Evolutionary conservation across 345 rosid genomes (phyloP).

Genomic region (Draba incana): DNA sequence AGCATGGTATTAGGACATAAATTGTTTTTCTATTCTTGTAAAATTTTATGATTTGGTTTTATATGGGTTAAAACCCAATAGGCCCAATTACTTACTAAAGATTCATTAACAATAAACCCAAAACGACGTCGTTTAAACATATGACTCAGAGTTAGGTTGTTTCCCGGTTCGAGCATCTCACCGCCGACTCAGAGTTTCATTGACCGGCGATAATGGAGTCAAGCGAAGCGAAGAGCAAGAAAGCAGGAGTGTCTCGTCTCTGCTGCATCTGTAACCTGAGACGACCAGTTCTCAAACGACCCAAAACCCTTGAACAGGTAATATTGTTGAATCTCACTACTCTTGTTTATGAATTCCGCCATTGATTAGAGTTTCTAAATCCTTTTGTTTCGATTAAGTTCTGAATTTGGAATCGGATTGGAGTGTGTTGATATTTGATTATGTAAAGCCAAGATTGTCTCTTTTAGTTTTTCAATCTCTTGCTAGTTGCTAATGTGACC

Average conservation of each 20-base stretch:
- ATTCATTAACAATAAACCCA: background rate
- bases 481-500: background rate
- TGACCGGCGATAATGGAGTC: constrained; percentile 41
- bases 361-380: background rate
- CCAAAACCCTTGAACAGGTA: constrained; percentile 88
- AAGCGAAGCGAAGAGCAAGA: constrained; percentile 44
- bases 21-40: no score
- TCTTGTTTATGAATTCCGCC: background rate
- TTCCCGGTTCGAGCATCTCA: background rate
- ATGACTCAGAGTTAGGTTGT: constrained; percentile 1
- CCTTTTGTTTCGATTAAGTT: background rate
- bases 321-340: background rate
- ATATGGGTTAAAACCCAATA: constrained; percentile 3
- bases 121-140: background rate
- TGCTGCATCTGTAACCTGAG: constrained; percentile 62
- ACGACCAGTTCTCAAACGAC: constrained; percentile 79
- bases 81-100: background rate
- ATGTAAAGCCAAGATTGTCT: background rate
- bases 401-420: background rate
- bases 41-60: background rate
- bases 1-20: no score
- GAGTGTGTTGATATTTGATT: background rate
- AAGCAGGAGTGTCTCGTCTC: constrained; percentile 50
- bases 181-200: background rate
- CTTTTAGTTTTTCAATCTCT: background rate